Evolutionary conservation across 768 basidiomycete species (phyloP).

Genomic region (Lyophyllum atratum): DNA sequence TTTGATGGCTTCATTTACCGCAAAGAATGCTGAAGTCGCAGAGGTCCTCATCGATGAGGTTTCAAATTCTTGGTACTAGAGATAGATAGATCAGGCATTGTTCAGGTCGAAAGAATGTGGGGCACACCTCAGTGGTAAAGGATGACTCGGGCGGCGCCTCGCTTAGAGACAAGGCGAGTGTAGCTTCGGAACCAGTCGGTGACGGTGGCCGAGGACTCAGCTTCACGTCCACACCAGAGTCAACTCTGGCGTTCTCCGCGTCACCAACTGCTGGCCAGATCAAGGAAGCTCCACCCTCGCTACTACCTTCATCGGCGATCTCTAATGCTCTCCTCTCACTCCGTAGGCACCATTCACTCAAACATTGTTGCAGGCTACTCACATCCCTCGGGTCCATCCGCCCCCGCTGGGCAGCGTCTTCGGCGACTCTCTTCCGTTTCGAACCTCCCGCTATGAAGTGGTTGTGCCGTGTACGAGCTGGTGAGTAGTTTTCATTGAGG

Average conservation of each 20-base stretch:
- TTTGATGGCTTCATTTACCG: neutral
- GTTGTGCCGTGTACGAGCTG: constrained; percentile 49
- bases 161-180: constrained; percentile 19
- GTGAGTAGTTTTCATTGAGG: constrained; percentile 55
- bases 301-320: constrained; percentile 16
- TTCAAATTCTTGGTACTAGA: constrained; percentile 1
- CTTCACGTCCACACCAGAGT: neutral
- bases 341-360: constrained; percentile 48
- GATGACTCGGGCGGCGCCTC: constrained; percentile 26
- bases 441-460: constrained; percentile 62
- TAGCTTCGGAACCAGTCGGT: constrained; percentile 9
- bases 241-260: neutral
- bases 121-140: constrained; percentile 10
- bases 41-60: constrained; percentile 1
- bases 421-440: constrained; percentile 40
- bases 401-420: constrained; percentile 38
- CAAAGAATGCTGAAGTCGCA: neutral
- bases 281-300: neutral
- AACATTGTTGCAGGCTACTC: constrained; percentile 30
- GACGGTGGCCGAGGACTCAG: neutral
- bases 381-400: constrained; percentile 44
- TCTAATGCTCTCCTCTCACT: constrained; percentile 18
- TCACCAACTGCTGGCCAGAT: neutral
- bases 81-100: neutral
- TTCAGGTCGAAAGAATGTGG: neutral